Conservation (phyloP, 345 rosid genomes). For the Euclidium syriacum region DNA sequence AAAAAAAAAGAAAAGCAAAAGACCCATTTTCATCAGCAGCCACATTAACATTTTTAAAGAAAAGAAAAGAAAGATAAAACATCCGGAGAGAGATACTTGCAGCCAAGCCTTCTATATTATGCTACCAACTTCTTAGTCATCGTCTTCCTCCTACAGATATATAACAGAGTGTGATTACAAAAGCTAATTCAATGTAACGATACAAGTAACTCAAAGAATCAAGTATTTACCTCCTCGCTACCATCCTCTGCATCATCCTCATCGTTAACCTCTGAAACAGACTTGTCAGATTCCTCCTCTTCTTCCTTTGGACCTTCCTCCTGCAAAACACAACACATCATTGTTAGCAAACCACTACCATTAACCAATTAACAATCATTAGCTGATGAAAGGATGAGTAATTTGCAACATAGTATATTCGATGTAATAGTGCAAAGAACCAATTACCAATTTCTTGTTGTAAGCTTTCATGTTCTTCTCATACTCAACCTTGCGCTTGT, state of each 20-base stretch:
- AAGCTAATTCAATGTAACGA: background rate
- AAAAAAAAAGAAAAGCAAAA: background rate
- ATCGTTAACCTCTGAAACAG: constrained; percentile 84
- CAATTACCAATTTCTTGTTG: constrained; percentile 63
- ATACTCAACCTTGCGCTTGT: constrained; percentile 78
- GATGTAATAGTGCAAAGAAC: background rate
- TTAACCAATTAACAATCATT: background rate
- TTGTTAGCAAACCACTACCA: background rate
- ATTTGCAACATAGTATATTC: background rate
- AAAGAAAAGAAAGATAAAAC: background rate
- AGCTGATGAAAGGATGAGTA: background rate
- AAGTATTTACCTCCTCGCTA: constrained; percentile 56
- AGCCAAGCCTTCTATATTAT: constrained; percentile 30
- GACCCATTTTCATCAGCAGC: background rate
- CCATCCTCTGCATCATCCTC: constrained; percentile 81
- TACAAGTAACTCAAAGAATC: background rate
- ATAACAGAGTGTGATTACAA: background rate
- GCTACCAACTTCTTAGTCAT: constrained; percentile 56
- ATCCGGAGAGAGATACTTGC: constrained; percentile 15
- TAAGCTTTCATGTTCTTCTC: constrained; percentile 93
- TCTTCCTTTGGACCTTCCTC: constrained; percentile 73
- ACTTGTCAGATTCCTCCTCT: constrained; percentile 91
- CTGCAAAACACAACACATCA: constrained; percentile 29
- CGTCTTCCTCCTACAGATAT: constrained; percentile 62
- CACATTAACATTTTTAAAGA: constrained; percentile 15